Evolutionary conservation across 495 filamentous ascomycete species (phyloP), one percentile per base, ranked within the genome.

Genomic region (Penicillium arizonense): DNA sequence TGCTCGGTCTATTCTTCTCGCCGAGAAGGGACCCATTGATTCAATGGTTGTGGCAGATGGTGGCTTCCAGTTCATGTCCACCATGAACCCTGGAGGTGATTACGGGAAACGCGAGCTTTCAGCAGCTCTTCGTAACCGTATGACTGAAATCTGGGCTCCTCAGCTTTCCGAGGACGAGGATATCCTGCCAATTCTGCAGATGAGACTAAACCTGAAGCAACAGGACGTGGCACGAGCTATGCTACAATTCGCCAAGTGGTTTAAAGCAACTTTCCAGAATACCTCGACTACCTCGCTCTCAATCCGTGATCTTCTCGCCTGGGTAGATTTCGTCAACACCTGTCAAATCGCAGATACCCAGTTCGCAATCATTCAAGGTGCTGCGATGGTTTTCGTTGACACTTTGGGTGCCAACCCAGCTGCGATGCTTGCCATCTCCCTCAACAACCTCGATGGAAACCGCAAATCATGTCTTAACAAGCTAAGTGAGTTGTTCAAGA

Each of bases 81-180:
- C 95, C 3, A 99, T 99, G 95, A 99, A 99, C 57, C 95, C 95
- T 8, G 95, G 94, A 34, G 95, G 95, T 48, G 95, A 99, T 62
- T 97, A 96, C 66, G 95, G 95, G 49, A 99, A 99, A 65, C 87
- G 88, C 57, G 95, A 99, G 67, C 84, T 99, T 40, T 97, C 95
- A 3, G 92, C 93, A 5, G 95, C 95, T 21, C 76, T 99, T 47
- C 82, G 95, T 21, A 97, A 99, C 65, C 87, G 95, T 36, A 97
- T 99, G 73, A 99, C 95, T 0, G 95, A 99, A 65, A 96, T 99
- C 18, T 99, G 95, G 95, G 95, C 96, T 0, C 91, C 94, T 3
- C 77, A 91, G 3, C 73, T 77, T 39, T 88, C 88, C 0, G 89
- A 94, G 37, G 77, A 79, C 33, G 85, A 91, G 24, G 95, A 99